Conservation (phyloP, 2,329 filamentous ascomycete species). For the Calycina herbarum region DNA sequence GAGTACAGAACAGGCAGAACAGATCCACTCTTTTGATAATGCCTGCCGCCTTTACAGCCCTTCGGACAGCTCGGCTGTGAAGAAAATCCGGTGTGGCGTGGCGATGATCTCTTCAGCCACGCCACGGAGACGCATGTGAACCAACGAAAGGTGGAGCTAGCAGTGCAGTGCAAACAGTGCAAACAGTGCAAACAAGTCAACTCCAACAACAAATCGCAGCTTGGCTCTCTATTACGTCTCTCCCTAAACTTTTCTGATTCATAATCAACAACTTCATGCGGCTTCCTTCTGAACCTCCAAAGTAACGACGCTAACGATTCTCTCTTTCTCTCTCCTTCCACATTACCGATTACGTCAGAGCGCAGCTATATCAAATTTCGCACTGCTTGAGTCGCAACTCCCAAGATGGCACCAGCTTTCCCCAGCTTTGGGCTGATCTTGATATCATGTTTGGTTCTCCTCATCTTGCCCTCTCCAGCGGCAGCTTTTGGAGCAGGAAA, state of each 20-base stretch:
- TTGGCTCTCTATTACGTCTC: background rate
- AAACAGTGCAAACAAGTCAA: background rate
- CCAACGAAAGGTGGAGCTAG: too few relatives aligned
- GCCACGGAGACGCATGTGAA: too few relatives aligned
- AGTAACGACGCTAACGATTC: background rate
- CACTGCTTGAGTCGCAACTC: background rate
- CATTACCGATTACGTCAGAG: background rate
- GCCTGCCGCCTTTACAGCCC: background rate
- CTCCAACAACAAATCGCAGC: background rate
- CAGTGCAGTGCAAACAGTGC: too few relatives aligned
- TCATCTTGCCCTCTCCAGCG: slow-evolving; percentile 57
- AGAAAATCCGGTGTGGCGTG: background rate
- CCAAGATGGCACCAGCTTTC: slow-evolving; percentile 26
- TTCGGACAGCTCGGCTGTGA: background rate
- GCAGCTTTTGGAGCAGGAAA: slow-evolving; percentile 69
- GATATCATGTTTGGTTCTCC: slow-evolving; percentile 52
- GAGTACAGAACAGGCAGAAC: too few relatives aligned
- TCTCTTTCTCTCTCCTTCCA: background rate
- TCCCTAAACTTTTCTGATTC: background rate
- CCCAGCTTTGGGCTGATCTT: slow-evolving; percentile 43
- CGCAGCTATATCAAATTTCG: background rate
- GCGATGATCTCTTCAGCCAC: background rate
- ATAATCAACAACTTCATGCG: background rate
- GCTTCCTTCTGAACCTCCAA: background rate
- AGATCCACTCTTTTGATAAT: background rate